These are phyloP conservation scores for Zasmidium cellare DNA, from an alignment of 2,329 filamentous ascomycete species.

Conservation along the genomic window DNA sequence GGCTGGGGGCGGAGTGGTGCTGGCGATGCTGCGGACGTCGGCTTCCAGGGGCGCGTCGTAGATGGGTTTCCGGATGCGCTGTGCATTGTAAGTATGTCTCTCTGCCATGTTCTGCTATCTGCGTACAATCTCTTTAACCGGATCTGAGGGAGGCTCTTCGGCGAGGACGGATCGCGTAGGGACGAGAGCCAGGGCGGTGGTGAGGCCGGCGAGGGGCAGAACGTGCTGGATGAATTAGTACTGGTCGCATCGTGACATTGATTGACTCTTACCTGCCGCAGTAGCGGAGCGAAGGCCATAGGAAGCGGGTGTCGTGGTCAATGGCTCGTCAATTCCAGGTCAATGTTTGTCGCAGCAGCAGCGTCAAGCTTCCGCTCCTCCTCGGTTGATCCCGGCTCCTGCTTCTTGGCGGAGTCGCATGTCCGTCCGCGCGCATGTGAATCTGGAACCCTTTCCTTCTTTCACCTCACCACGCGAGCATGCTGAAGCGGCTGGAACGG, in stretches of 20 bases:
- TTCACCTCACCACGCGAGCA: slow-evolving; percentile 20
- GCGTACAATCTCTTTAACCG: slow-evolving; percentile 30
- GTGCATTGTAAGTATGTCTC: slow-evolving; percentile 10
- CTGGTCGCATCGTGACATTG: neutral
- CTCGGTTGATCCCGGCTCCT: neutral
- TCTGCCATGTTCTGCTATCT: neutral
- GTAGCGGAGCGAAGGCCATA: slow-evolving; percentile 56
- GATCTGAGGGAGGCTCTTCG: slow-evolving; percentile 43
- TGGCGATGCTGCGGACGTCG: slow-evolving; percentile 37
- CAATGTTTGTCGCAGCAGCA: neutral
- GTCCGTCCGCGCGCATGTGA: slow-evolving; percentile 4
- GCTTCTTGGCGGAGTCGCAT: neutral
- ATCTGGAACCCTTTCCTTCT: slow-evolving; percentile 5
- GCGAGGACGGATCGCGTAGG: slow-evolving; percentile 50
- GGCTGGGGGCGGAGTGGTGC: slow-evolving; percentile 39
- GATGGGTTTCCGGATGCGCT: slow-evolving; percentile 60
- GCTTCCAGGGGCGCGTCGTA: slow-evolving; percentile 62
- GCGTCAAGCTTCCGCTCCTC: neutral
- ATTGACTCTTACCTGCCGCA: slow-evolving; percentile 49
- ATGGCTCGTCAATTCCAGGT: slow-evolving; percentile 10
- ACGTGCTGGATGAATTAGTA: slow-evolving; percentile 45
- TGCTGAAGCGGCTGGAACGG: slow-evolving; percentile 43
- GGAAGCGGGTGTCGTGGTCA: slow-evolving; percentile 25
- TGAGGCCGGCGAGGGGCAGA: slow-evolving; percentile 48
- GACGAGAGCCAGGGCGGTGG: slow-evolving; percentile 48